These are phyloP conservation scores for Ramalina intermedia DNA, from an alignment of 495 filamentous ascomycete species.

Conservation along the genomic window DNA sequence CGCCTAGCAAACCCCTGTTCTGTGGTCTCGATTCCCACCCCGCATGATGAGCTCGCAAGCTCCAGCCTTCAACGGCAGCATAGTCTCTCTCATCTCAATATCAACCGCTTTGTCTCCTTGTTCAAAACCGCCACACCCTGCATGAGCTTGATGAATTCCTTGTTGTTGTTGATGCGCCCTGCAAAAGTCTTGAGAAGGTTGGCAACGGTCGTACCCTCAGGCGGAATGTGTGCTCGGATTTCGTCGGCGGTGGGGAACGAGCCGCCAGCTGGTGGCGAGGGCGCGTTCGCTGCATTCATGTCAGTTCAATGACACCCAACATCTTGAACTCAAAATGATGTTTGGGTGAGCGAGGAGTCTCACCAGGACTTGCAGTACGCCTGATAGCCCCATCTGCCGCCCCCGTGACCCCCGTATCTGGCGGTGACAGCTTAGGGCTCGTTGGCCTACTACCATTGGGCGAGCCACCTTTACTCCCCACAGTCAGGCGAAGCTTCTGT, in stretches of 20 bases:
- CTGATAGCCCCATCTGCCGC: constrained; percentile 19
- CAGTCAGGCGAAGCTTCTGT: constrained; percentile 45
- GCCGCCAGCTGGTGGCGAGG: constrained; percentile 9
- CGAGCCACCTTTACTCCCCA: constrained; percentile 30
- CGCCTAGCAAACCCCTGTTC: too few species aligned
- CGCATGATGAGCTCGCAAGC: too few species aligned
- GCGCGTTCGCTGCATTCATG: neutral
- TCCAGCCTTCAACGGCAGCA: too few species aligned
- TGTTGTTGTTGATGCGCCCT: constrained; percentile 9
- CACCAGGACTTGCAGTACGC: constrained; percentile 14
- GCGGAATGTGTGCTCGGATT: constrained; percentile 51
- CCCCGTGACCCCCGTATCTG: constrained; percentile 22
- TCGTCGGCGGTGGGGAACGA: constrained; percentile 50
- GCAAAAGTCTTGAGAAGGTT: constrained; percentile 47
- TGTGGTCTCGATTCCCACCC: too few species aligned
- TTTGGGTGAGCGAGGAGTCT: constrained; percentile 2
- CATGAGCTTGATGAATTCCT: constrained; percentile 31
- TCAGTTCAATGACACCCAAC: too few species aligned
- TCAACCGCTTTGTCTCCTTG: neutral
- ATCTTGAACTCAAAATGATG: neutral
- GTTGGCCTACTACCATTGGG: constrained; percentile 41
- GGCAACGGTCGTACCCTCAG: constrained; percentile 50
- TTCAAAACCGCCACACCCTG: constrained; percentile 4
- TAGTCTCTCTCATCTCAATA: too few species aligned
- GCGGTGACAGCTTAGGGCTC: constrained; percentile 33